Conservation (phyloP, 495 filamentous ascomycete genomes). For the Clavariopsis aquatica region DNA sequence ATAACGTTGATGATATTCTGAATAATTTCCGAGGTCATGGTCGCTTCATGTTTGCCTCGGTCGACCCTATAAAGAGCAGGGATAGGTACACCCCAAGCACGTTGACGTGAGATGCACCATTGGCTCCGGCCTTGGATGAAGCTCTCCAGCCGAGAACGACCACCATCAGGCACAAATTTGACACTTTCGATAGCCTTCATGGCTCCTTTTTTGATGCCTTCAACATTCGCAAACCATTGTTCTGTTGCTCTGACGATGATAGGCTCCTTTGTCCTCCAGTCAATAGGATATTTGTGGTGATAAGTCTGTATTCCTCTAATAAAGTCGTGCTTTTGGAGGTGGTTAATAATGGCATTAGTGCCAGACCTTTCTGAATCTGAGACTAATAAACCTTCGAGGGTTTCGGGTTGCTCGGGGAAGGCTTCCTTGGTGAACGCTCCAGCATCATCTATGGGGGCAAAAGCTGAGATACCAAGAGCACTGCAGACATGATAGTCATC, state of each 20-base stretch:
- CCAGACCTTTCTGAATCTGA: slow-evolving; percentile 56
- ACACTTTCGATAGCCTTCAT: slow-evolving; percentile 68
- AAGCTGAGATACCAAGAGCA: slow-evolving; percentile 62
- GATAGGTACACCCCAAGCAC: slow-evolving; percentile 95
- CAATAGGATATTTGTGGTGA: slow-evolving; percentile 92
- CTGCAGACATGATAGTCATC: slow-evolving; percentile 90
- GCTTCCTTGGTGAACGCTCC: slow-evolving; percentile 78
- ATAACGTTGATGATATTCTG: slow-evolving; percentile 82
- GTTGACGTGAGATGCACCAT: slow-evolving; percentile 98
- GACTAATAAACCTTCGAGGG: slow-evolving; percentile 63
- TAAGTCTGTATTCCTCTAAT: slow-evolving; percentile 70
- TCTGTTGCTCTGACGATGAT: slow-evolving; percentile 89
- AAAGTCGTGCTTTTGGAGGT: slow-evolving; percentile 53
- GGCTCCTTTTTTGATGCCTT: slow-evolving; percentile 70
- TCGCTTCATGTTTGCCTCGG: slow-evolving; percentile 57
- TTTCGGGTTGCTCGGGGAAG: slow-evolving; percentile 63
- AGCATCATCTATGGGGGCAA: slow-evolving; percentile 77
- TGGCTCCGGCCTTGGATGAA: slow-evolving; percentile 87
- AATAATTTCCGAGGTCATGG: slow-evolving; percentile 76
- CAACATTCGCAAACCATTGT: slow-evolving; percentile 97
- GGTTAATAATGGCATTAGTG: slow-evolving; percentile 65
- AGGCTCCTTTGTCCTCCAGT: slow-evolving; percentile 93
- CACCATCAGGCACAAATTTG: slow-evolving; percentile 72
- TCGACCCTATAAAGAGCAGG: slow-evolving; percentile 77
- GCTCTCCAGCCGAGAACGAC: slow-evolving; percentile 70